Percentiles rank a stretch among this genome's conserved stretches.
phyloP scores from a whole-genome alignment of 2,329 filamentous ascomycete species.

The Scedosporium boydii region DNA sequence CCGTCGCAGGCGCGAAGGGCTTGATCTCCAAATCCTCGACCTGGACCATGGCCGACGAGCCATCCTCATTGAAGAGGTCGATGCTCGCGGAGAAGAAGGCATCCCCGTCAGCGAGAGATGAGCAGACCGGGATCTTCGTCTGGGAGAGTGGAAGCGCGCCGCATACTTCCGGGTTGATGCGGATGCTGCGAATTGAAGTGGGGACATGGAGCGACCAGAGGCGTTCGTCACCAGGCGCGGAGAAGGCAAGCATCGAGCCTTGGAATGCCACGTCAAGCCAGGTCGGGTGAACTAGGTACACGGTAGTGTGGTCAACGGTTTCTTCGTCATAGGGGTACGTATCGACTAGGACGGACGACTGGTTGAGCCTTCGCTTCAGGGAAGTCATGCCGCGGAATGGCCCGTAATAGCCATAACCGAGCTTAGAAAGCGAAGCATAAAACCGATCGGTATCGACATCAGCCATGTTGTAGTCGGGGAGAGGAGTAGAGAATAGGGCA shows the following conservation, averaged over 20 bases:
- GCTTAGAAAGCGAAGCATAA: conserved; percentile 11
- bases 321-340: background rate
- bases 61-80: no score
- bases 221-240: conserved; percentile 18
- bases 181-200: conserved; percentile 14
- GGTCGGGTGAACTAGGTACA: conserved; percentile 21
- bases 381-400: conserved; percentile 12
- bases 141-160: background rate
- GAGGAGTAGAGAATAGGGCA: conserved; percentile 10
- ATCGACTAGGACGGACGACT: background rate
- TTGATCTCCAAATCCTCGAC: background rate
- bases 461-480: conserved; percentile 10
- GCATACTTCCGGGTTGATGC: conserved; percentile 10
- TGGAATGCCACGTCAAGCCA: conserved; percentile 24
- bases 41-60: no score
- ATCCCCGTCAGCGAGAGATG: no score
- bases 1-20: conserved; percentile 11
- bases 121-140: no score
- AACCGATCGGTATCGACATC: conserved; percentile 14
- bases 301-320: background rate
- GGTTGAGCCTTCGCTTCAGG: conserved; percentile 9
- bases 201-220: conserved; percentile 21
- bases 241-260: conserved; percentile 17
- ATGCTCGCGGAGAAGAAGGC: no score
- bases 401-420: conserved; percentile 13